These are phyloP conservation scores for Chalaropsis thielavioides DNA, from an alignment of 2,329 filamentous ascomycete genomes.

Conservation along the genomic window DNA sequence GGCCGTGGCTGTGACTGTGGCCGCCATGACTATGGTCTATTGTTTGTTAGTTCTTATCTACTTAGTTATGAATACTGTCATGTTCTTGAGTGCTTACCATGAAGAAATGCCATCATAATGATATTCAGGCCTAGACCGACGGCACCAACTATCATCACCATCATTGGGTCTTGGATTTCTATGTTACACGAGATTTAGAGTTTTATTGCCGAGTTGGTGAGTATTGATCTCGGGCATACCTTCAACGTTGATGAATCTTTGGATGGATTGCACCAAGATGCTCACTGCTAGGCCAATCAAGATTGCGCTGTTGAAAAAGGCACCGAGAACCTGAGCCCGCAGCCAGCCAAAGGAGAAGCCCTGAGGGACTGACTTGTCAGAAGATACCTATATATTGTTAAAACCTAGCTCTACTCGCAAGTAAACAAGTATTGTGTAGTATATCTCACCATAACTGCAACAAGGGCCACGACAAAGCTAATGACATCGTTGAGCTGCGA, in stretches of 20 bases:
- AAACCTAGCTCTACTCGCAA: background rate
- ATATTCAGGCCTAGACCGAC: constrained; percentile 54
- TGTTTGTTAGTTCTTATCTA: background rate
- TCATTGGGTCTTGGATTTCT: constrained; percentile 49
- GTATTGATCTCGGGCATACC: constrained; percentile 26
- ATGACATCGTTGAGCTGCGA: constrained; percentile 55
- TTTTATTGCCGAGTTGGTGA: background rate
- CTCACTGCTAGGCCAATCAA: constrained; percentile 57
- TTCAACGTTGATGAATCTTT: constrained; percentile 48
- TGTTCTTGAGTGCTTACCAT: constrained; percentile 33
- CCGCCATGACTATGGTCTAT: constrained; percentile 23
- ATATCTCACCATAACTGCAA: constrained; percentile 43
- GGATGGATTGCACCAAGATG: constrained; percentile 58
- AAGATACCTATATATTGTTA: constrained; percentile 35
- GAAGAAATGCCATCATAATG: constrained; percentile 49
- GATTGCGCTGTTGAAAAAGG: constrained; percentile 70
- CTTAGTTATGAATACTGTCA: constrained; percentile 2
- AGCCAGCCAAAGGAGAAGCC: constrained; percentile 63
- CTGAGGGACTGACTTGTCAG: constrained; percentile 39
- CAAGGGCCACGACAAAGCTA: constrained; percentile 51
- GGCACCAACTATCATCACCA: constrained; percentile 56
- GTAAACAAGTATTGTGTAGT: background rate
- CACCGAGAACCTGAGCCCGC: constrained; percentile 55
- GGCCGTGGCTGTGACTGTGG: constrained; percentile 22
- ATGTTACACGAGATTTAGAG: background rate